Conservation (phyloP, 345 rosid species). For the Melaleuca alternifolia region DNA sequence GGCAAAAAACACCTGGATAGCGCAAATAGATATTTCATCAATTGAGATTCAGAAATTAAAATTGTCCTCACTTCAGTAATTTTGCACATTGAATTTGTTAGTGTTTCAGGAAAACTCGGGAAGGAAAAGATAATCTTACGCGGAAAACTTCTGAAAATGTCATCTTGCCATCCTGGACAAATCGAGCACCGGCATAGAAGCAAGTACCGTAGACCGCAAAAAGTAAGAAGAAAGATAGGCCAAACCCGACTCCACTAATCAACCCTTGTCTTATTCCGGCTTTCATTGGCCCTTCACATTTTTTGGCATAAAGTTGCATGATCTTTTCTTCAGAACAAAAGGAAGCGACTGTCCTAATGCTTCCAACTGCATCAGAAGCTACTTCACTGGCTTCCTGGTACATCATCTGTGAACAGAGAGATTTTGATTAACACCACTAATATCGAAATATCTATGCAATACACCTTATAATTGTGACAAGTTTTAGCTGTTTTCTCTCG, state of each 20-base stretch:
- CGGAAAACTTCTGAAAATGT: constrained; percentile 50
- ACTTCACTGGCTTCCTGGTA: constrained; percentile 88
- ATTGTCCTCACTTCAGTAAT: neutral
- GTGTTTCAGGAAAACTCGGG: neutral
- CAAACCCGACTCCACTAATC: constrained; percentile 56
- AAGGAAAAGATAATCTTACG: constrained; percentile 11
- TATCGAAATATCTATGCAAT: neutral
- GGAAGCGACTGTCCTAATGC: constrained; percentile 77
- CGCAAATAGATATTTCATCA: neutral
- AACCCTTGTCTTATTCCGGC: constrained; percentile 63
- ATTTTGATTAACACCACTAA: neutral
- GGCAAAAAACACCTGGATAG: constrained; percentile 24
- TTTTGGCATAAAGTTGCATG: constrained; percentile 52
- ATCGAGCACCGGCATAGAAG: constrained; percentile 69
- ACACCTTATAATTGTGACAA: neutral
- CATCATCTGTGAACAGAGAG: constrained; percentile 37
- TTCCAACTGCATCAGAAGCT: constrained; percentile 75
- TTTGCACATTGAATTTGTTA: neutral
- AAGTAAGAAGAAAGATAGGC: constrained; percentile 44
- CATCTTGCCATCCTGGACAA: constrained; percentile 34
- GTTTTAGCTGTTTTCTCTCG: neutral
- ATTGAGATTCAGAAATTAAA: neutral
- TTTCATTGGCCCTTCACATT: constrained; percentile 67
- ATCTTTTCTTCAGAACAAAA: constrained; percentile 77
- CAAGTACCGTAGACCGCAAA: constrained; percentile 46